phyloP scores from a whole-genome alignment of 805 yeast species.

The Ogataea nonfermentans region DNA sequence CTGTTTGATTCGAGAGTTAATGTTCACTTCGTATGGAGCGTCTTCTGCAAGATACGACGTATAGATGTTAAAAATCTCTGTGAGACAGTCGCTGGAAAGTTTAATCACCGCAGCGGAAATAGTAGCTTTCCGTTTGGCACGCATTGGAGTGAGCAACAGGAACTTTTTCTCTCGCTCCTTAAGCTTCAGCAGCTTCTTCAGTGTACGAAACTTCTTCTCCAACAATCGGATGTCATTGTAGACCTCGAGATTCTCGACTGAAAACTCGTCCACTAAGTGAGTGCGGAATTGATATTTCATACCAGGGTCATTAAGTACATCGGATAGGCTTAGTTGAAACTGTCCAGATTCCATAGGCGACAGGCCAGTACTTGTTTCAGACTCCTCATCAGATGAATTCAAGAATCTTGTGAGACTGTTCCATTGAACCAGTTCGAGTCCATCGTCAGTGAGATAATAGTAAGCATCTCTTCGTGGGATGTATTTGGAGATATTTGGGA shows the following conservation, averaged over 20 bases:
- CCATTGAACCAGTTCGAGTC: conserved; percentile 27
- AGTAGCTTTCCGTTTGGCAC: conserved; percentile 29
- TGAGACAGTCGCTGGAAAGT: conserved; percentile 53
- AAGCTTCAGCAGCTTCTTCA: conserved; percentile 41
- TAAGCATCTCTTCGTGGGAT: conserved; percentile 19
- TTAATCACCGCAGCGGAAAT: conserved; percentile 39
- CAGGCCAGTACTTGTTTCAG: background rate
- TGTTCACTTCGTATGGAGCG: conserved; percentile 69
- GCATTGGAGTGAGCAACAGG: conserved; percentile 13
- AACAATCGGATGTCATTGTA: conserved; percentile 58
- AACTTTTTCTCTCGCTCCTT: conserved; percentile 26
- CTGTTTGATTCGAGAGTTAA: conserved; percentile 41
- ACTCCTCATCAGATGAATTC: conserved; percentile 7
- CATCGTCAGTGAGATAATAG: conserved; percentile 25
- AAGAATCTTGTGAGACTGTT: background rate
- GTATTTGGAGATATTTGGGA: conserved; percentile 9
- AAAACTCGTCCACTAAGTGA: conserved; percentile 62
- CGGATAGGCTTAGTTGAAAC: conserved; percentile 31
- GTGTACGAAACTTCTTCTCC: conserved; percentile 42
- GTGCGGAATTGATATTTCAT: conserved; percentile 61
- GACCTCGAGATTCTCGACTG: conserved; percentile 76
- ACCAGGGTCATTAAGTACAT: conserved; percentile 71
- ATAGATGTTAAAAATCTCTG: conserved; percentile 62
- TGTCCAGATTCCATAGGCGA: conserved; percentile 2
- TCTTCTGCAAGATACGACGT: conserved; percentile 62